These are phyloP conservation scores for Botrytis paeoniae DNA, from an alignment of 2,329 filamentous ascomycete genomes.

Conservation along the genomic window DNA sequence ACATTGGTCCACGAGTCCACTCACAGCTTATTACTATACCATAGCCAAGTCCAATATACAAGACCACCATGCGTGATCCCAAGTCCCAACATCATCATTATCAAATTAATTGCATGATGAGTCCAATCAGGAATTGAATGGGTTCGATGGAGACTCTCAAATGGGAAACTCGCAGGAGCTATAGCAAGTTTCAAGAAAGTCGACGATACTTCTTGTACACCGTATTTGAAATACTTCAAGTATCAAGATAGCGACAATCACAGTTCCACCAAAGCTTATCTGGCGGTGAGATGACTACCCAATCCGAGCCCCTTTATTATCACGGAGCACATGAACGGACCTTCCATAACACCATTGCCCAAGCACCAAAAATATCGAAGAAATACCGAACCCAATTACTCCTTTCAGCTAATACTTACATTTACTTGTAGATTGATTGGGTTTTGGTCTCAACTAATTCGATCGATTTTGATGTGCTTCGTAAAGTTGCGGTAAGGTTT, in stretches of 20 bases:
- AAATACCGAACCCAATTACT: background rate
- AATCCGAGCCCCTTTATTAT: conserved; percentile 18
- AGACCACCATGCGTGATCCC: background rate
- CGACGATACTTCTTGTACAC: conserved; percentile 6
- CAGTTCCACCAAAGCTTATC: conserved; percentile 20
- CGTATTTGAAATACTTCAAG: conserved; percentile 11
- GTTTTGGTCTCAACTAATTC: conserved; percentile 9
- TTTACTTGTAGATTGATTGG: background rate
- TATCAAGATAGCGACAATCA: conserved; percentile 13
- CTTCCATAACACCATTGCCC: background rate
- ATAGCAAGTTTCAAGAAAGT: conserved; percentile 6
- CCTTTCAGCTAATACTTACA: conserved; percentile 1
- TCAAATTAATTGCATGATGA: background rate
- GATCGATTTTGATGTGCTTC: conserved; percentile 2
- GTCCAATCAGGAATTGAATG: conserved; percentile 6
- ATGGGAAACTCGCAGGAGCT: background rate
- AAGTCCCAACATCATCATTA: background rate
- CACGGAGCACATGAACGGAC: conserved; percentile 9
- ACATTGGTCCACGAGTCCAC: conserved; percentile 1
- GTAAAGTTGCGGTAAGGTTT: conserved; percentile 13
- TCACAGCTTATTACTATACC: background rate
- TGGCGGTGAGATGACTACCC: conserved; percentile 16
- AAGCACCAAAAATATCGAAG: background rate
- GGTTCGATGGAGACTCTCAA: background rate
- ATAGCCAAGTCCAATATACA: background rate